These are phyloP conservation scores for Acanthamoeba castellanii DNA, from an alignment of 208 protist species.

Conservation along the genomic window DNA sequence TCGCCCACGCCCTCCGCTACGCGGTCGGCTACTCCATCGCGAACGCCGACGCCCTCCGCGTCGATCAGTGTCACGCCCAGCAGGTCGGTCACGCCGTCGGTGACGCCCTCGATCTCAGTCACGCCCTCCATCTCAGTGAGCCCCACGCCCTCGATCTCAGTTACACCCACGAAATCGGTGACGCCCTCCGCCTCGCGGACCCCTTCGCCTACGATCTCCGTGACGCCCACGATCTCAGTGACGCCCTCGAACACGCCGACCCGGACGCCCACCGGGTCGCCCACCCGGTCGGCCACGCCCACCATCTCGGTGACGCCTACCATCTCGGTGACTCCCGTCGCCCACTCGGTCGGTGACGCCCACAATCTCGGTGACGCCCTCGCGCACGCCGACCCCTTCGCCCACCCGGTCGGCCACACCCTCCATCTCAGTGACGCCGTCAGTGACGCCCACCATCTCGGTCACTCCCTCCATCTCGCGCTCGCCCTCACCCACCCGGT, in stretches of 20 bases:
- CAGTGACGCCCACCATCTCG: background rate
- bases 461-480: background rate
- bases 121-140: background rate
- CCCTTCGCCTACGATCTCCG: background rate
- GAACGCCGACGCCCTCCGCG: background rate
- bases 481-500: background rate
- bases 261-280: background rate
- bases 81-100: background rate
- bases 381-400: background rate
- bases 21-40: background rate
- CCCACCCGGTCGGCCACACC: background rate
- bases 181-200: background rate
- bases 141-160: background rate
- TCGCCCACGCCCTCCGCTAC: background rate
- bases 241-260: background rate
- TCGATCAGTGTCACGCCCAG: background rate
- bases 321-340: background rate
- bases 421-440: background rate
- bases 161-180: background rate
- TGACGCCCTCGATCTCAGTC: background rate
- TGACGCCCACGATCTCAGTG: background rate
- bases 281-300: background rate
- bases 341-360: background rate
- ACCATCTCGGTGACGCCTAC: background rate
- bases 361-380: background rate